Base-by-base conservation (phyloP, 1,139 yeast genomes). In the Hyphopichia buzzinii region DNA sequence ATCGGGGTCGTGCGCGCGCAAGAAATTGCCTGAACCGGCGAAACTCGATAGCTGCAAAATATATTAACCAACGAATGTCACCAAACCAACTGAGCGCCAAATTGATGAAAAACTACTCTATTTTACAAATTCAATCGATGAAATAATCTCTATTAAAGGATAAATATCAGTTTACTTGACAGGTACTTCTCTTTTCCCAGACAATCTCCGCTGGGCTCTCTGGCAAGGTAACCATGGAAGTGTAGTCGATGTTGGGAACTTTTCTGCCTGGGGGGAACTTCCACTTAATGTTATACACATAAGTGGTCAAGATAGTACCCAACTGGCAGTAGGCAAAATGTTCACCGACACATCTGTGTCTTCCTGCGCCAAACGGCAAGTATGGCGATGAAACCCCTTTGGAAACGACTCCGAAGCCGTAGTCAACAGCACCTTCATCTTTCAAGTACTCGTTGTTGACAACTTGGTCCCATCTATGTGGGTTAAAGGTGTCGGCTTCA, bases 291-390 rank as follows among this genome's bases (percentile, higher is more conserved):
- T 84, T 81, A 61, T 84, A 84, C 25, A 90, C 77, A 59, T 73
- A 85, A 17, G 89, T 78, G 26, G 89, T 69, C 56, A 94, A 71
- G 43, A 92, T 74, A 37, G 95, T 83, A 37, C 96, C 96, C 51
- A 92, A 77, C 70, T 92, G 99, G 48, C 84, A 82, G 62, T 84
- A 88, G 30, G 99, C 99, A 69, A 92, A 92, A 59, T 90, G 97
- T 67, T 92, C 99, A 55, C 99, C 99, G 56, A 92, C 89, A 69
- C 99, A 92, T 70, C 98, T 84, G 63, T 92, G 99, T 74, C 99
- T 86, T 49, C 99, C 99, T 62, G 97, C 98, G 50, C 98, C 98
- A 56, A 92, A 92, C 37, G 98, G 98, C 59, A 92, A 77, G 67
- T 88, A 94, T 38, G 98, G 96, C 32, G 96, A 87, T 17, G 86